These are phyloP conservation scores for Puya raimondii DNA, from an alignment of 176 grass and related monocot species.

Conservation along the genomic window DNA sequence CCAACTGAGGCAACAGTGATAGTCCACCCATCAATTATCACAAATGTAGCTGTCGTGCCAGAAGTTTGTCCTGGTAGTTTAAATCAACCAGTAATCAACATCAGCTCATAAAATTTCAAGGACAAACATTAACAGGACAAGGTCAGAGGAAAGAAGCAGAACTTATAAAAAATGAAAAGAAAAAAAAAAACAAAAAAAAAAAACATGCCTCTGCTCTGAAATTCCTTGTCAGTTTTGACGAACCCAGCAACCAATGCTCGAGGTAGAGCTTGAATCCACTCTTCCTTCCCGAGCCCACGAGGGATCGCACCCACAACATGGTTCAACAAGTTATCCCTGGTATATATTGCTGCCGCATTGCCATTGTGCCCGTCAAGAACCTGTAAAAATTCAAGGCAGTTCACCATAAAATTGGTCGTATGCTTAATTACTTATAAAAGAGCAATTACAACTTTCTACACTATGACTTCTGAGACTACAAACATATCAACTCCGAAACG, in stretches of 20 bases:
- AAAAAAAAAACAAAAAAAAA: neutral
- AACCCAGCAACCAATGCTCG: constrained; percentile 75
- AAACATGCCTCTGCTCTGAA: constrained; percentile 71
- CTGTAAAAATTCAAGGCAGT: constrained; percentile 17
- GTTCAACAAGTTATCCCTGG: constrained; percentile 84
- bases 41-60: constrained; percentile 90
- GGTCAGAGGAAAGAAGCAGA: neutral
- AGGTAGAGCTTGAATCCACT: constrained; percentile 81
- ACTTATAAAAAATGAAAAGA: too few relatives aligned
- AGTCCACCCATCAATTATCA: constrained; percentile 91
- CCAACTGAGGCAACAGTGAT: constrained; percentile 95
- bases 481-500: neutral
- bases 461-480: too few relatives aligned
- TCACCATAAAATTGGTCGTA: neutral
- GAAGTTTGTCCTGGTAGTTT: constrained; percentile 70
- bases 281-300: constrained; percentile 48
- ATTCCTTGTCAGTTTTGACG: constrained; percentile 87
- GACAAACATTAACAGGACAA: neutral
- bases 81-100: neutral
- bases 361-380: constrained; percentile 94
- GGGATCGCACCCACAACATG: constrained; percentile 75
- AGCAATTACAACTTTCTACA: too few relatives aligned
- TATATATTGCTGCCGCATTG: constrained; percentile 88
- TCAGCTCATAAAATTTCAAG: neutral
- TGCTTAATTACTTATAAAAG: too few relatives aligned